Percentiles rank a stretch among this genome's conserved stretches.
Evolutionary conservation across 495 filamentous ascomycete species (phyloP).

Genomic region (Penicillium desertorum): DNA sequence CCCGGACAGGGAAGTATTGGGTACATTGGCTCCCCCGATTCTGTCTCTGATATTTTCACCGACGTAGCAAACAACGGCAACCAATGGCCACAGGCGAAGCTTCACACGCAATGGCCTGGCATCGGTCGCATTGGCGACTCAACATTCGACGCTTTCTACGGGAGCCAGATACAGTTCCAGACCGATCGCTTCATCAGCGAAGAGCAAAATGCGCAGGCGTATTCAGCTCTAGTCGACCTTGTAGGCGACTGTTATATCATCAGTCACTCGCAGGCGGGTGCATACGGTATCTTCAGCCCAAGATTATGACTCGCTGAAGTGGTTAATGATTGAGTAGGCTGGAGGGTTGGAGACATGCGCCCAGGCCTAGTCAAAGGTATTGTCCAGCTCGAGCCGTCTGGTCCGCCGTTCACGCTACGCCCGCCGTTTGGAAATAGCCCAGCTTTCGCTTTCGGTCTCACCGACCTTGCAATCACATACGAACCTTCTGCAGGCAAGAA

Average conservation of each 20-base stretch:
- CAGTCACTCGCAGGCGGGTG: slow-evolving; percentile 33
- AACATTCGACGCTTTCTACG: slow-evolving; percentile 48
- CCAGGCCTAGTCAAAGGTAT: slow-evolving; percentile 29
- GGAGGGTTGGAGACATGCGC: slow-evolving; percentile 31
- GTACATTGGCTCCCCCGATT: slow-evolving; percentile 21
- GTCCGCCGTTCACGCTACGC: slow-evolving; percentile 24
- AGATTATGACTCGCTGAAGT: background rate
- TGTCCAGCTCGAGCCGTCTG: slow-evolving; percentile 32
- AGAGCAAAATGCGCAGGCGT: slow-evolving; percentile 24
- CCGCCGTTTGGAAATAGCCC: slow-evolving; percentile 17
- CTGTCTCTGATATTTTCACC: slow-evolving; percentile 38
- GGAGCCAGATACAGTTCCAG: slow-evolving; percentile 29
- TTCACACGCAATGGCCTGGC: slow-evolving; percentile 58
- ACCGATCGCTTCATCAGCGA: slow-evolving; percentile 23
- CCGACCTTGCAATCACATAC: slow-evolving; percentile 29
- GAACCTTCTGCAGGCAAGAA: slow-evolving; percentile 16
- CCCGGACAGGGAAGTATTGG: slow-evolving; percentile 3
- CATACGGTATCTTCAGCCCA: slow-evolving; percentile 15
- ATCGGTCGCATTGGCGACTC: slow-evolving; percentile 48
- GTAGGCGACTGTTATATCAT: slow-evolving; percentile 33
- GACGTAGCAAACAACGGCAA: slow-evolving; percentile 31
- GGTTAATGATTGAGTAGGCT: slow-evolving; percentile 14
- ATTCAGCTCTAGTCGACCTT: slow-evolving; percentile 31
- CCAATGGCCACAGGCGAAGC: slow-evolving; percentile 45
- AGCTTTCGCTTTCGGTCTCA: slow-evolving; percentile 30